Evolutionary conservation across 352 stramenopile genomes (phyloP), one percentile per base, ranked within the genome.

Genomic region (Pythium brachiatum): DNA sequence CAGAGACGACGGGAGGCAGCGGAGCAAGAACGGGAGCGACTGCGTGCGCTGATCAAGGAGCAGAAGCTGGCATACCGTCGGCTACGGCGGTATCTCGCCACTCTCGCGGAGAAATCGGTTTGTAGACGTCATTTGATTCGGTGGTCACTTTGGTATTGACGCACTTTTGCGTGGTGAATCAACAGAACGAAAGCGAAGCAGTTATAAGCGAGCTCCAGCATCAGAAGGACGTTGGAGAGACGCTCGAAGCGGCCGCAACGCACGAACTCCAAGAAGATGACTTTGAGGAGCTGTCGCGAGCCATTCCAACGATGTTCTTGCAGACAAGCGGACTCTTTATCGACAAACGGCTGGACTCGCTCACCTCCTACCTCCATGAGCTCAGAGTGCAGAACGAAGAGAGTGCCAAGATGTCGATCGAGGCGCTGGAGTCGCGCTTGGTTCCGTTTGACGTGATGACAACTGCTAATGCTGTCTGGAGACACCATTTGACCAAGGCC

Each of bases 391-490:
- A 57, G 36, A 64, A 57, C 11, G 57, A 51, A n/a, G 46, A 64
- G 26, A 23, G 31, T 5, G 31, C 32, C 21, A 50, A 48, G 18
- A 62, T 62, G 56, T 44, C 41, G 13, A 60, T 66, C 23, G 59
- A 66, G 39, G 51, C 47, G 7, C 36, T 66, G 18, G 59, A 66
- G 7, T 66, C 59, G 1, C 48, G 41, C 7, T 29, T 66, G 18
- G 59, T 66, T 8, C 59, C 59, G 13, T 66, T 66, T 32, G 51
- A 60, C 21, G 18, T 59, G 15, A 21, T 16, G 1, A 55, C 51
- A 3, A 66, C 59, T 1, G 48, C 59, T 18, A 32, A 53, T 21
- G 59, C 59, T 20, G 27, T 66, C 2, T 66, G 59, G 59, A 38
- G 60, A 29, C 43, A 62, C 15, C 56, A 62, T 23, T 20, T 62